A percentile compares a stretch with the other conserved stretches of the same genome.
phyloP scores from a whole-genome alignment of 2,329 filamentous ascomycete genomes.

The Lachnellula suecica region DNA sequence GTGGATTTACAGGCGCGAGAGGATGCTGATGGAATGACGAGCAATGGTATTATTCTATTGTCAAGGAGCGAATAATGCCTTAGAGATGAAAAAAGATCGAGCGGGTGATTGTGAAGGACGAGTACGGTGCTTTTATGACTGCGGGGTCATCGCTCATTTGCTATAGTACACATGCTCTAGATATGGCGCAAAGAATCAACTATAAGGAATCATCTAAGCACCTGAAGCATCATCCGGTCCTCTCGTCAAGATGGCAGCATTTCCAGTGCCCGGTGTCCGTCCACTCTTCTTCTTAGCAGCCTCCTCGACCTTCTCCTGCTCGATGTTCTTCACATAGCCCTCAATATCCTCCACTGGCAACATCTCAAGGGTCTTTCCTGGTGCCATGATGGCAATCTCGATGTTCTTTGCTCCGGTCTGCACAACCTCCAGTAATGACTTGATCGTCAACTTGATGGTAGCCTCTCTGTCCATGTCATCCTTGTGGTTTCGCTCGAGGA shows the following conservation, averaged over 20 bases:
- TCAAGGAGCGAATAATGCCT: conserved; percentile 2
- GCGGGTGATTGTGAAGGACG: no score
- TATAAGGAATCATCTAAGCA: conserved; percentile 16
- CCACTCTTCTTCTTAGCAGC: conserved; percentile 95
- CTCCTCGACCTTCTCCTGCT: conserved; percentile 99
- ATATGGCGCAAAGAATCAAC: conserved; percentile 20
- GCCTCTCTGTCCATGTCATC: conserved; percentile 95
- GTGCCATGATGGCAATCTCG: conserved; percentile 97
- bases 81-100: no score
- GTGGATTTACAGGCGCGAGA: conserved; percentile 13
- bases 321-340: conserved; percentile 96
- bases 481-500: conserved; percentile 98
- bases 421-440: conserved; percentile 95
- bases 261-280: conserved; percentile 66
- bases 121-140: conserved; percentile 1
- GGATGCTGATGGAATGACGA: background rate
- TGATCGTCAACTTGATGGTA: conserved; percentile 95
- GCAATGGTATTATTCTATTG: background rate
- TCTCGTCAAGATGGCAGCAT: conserved; percentile 71
- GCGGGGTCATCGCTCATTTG: conserved; percentile 31
- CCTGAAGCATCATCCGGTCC: conserved; percentile 42
- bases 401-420: conserved; percentile 99
- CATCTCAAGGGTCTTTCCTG: conserved; percentile 88
- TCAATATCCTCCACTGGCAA: conserved; percentile 95
- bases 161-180: conserved; percentile 34